These are phyloP conservation scores for Naegleria fowleri DNA, from an alignment of 208 protist genomes.

Conservation along the genomic window DNA sequence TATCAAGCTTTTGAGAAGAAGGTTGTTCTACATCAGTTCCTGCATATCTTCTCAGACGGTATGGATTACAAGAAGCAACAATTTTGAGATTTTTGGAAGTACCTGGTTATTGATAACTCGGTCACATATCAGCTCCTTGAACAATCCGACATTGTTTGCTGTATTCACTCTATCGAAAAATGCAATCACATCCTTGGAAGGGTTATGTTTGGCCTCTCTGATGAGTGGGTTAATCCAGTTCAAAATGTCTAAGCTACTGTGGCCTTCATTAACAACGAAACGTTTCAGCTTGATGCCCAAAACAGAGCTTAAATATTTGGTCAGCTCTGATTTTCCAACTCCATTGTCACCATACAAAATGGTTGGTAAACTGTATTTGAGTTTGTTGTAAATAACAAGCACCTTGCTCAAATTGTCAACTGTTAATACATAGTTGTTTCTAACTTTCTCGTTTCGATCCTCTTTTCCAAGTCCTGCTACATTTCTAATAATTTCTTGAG, in stretches of 20 bases:
- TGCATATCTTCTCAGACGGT: constrained; percentile 35
- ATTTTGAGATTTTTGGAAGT: constrained; percentile 32
- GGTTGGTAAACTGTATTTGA: constrained; percentile 46
- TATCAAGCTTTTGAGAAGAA: background rate
- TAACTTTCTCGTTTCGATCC: background rate
- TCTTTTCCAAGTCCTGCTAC: background rate
- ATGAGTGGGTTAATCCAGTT: background rate
- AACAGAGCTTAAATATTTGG: constrained; percentile 38
- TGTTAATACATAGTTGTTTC: constrained; percentile 50
- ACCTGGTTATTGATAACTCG: background rate
- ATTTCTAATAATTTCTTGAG: constrained; percentile 5
- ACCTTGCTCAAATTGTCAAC: constrained; percentile 62
- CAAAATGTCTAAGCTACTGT: constrained; percentile 20
- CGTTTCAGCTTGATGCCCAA: constrained; percentile 14
- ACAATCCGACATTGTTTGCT: constrained; percentile 41
- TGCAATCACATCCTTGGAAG: constrained; percentile 23
- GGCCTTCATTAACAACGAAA: constrained; percentile 48
- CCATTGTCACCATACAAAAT: constrained; percentile 60
- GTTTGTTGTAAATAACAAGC: constrained; percentile 42
- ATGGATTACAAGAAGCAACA: constrained; percentile 63
- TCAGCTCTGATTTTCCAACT: constrained; percentile 56
- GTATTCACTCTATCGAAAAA: constrained; percentile 69
- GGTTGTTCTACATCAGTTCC: background rate
- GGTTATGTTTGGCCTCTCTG: background rate
- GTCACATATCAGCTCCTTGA: constrained; percentile 52